A percentile compares a stretch with the other conserved stretches of the same genome.
phyloP scores from a whole-genome alignment of 768 basidiomycete species.

The Lactifluus subvellereus region DNA sequence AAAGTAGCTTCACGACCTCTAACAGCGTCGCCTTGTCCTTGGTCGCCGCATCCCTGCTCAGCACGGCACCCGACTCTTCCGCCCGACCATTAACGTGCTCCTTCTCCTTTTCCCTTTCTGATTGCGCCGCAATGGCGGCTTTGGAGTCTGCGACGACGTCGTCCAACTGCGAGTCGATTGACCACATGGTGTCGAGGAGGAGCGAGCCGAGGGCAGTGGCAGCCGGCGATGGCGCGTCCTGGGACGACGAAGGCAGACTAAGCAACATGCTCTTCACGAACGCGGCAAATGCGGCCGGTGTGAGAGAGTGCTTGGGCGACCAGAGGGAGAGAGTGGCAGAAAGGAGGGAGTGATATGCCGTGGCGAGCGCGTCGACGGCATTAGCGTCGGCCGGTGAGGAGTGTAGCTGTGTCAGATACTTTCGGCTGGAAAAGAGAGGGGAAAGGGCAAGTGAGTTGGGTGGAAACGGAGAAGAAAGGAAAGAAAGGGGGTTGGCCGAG shows the following conservation, averaged over 20 bases:
- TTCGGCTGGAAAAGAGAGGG: constrained; percentile 40
- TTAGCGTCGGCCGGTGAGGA: constrained; percentile 50
- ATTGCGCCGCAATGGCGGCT: constrained; percentile 28
- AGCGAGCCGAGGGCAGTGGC: constrained; percentile 54
- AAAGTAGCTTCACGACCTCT: constrained; percentile 37
- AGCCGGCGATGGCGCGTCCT: constrained; percentile 32
- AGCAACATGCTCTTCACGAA: constrained; percentile 61
- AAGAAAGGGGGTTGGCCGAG: too few relatives aligned
- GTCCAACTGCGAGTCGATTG: constrained; percentile 70
- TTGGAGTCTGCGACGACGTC: constrained; percentile 55
- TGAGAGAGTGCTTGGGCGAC: constrained; percentile 43
- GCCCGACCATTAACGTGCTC: constrained; percentile 4
- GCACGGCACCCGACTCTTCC: constrained; percentile 25
- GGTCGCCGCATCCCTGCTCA: constrained; percentile 49
- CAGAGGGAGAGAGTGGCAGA: constrained; percentile 53
- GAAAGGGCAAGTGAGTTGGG: not conserved
- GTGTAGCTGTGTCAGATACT: constrained; percentile 54
- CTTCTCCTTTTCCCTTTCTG: constrained; percentile 17
- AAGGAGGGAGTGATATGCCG: constrained; percentile 64
- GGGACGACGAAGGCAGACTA: constrained; percentile 64
- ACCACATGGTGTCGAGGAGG: constrained; percentile 78
- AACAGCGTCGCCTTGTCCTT: constrained; percentile 58
- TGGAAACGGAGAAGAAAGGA: not conserved
- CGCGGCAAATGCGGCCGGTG: constrained; percentile 46
- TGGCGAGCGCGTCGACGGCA: constrained; percentile 52